These are phyloP conservation scores for Kuraishia piskuri DNA, from an alignment of 805 yeast species.

Conservation along the genomic window DNA sequence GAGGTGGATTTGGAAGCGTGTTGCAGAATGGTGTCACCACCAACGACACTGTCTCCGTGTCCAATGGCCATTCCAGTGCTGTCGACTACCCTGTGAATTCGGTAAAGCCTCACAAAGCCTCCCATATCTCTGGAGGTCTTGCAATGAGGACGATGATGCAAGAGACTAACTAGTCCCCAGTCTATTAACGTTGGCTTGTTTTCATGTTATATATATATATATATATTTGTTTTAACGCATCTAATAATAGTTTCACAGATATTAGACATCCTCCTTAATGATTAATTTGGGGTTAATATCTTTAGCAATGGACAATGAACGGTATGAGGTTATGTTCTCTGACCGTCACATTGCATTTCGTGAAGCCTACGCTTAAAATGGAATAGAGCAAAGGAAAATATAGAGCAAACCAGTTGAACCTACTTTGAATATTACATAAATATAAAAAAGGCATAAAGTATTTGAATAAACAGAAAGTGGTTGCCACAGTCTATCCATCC, in stretches of 20 bases:
- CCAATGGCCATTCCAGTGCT: neutral
- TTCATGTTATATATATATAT: too few relatives aligned
- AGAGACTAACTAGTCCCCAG: neutral
- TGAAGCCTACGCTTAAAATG: too few relatives aligned
- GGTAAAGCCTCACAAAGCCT: neutral
- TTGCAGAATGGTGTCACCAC: neutral
- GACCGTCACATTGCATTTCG: too few relatives aligned
- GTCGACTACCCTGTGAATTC: neutral
- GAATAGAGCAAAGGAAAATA: too few relatives aligned
- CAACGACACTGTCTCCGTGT: neutral
- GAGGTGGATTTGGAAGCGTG: conserved; percentile 32
- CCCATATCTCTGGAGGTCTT: neutral
- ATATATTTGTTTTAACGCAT: neutral
- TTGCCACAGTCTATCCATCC: neutral
- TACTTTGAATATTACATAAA: neutral
- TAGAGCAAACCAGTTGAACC: neutral
- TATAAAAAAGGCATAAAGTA: neutral
- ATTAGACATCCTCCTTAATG: too few relatives aligned
- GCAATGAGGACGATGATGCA: neutral
- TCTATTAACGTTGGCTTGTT: too few relatives aligned
- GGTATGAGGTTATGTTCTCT: too few relatives aligned
- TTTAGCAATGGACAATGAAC: too few relatives aligned
- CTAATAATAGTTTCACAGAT: too few relatives aligned
- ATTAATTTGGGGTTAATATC: too few relatives aligned
- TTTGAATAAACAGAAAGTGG: neutral